Evolutionary conservation across 495 filamentous ascomycete genomes (phyloP), one percentile per base, ranked within the genome.

Genomic region (Hypoxylon rickii): DNA sequence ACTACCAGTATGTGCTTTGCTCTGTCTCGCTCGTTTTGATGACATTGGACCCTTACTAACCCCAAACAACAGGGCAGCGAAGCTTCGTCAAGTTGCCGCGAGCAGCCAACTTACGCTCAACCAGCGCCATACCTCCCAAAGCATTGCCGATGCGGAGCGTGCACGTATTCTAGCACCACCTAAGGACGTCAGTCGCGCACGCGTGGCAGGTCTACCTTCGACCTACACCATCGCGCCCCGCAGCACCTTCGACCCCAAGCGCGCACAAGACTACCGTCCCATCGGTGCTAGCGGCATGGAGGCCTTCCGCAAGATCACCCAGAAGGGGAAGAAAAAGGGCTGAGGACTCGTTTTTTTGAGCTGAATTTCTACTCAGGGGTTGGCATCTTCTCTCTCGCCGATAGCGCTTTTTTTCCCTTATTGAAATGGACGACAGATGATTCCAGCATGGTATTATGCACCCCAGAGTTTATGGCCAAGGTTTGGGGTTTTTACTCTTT

Each of bases 201-300:
- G 84, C 17, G 78, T 86, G 42, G 83, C 88, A 18, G 82, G 81
- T 33, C 77, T 83, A n/a, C 82, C 86, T 24, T 83, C 86, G 31
- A 92, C 83, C 55, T 96, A 96, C 68, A 89, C 85, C 1, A 79
- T 96, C 59, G 92, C 89, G 26, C 92, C 92, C 12, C 80, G 68
- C 50, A 82, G 79, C 63, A 83, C 74, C 3, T 82, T 79, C 48
- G 76, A 81, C 58, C 67, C 70, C 0, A 68, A 51, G 3, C 66
- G 61, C 32, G 64, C 63, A 1, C 49, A 70, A 8, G 68, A 76
- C 33, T 65, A 70, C 37, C 81, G 84, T 58, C 87, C 87, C 3
- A 74, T 90, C 64, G 90, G 89, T 21, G 80, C 85, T 33, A 82
- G 82, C 53, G 89, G 89, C 43, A 81, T 89, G 67, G 89, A 91